A percentile compares a stretch with the other conserved stretches of the same genome.
Evolutionary conservation across 768 basidiomycete genomes (phyloP).

Genomic region (Thelephora ganbajun): DNA sequence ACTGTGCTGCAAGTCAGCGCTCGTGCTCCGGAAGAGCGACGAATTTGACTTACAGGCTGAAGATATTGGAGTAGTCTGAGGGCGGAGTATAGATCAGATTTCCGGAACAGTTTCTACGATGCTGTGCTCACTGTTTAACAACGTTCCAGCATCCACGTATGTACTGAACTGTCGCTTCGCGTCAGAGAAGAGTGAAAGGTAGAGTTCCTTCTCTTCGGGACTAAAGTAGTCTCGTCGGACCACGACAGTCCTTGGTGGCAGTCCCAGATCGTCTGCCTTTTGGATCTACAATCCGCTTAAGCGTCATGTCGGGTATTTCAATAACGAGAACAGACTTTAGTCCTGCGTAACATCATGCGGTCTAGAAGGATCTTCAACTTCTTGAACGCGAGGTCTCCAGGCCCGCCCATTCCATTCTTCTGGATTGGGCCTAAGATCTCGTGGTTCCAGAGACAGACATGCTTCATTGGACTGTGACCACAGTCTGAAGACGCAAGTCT

Average conservation of each 20-base stretch:
- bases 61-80: conserved; percentile 80
- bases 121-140: conserved; percentile 69
- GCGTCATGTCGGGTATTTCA: neutral
- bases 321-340: conserved; percentile 38
- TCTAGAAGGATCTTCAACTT: conserved; percentile 84
- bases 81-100: neutral
- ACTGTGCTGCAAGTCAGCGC: conserved; percentile 21
- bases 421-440: conserved; percentile 96
- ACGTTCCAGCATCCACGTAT: conserved; percentile 79
- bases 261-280: conserved; percentile 88
- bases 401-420: conserved; percentile 70
- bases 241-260: conserved; percentile 85
- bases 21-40: neutral
- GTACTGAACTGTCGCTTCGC: conserved; percentile 88
- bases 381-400: conserved; percentile 76
- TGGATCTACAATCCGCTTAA: conserved; percentile 44
- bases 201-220: conserved; percentile 93
- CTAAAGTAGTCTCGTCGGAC: conserved; percentile 89
- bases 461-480: conserved; percentile 76
- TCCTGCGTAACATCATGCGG: conserved; percentile 89
- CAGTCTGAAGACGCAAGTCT: conserved; percentile 36
- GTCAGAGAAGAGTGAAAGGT: conserved; percentile 81
- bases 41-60: conserved; percentile 44
- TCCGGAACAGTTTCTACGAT: conserved; percentile 1
- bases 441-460: conserved; percentile 92